phyloP scores from a whole-genome alignment of 495 filamentous ascomycete species.

The Poronia punctata region DNA sequence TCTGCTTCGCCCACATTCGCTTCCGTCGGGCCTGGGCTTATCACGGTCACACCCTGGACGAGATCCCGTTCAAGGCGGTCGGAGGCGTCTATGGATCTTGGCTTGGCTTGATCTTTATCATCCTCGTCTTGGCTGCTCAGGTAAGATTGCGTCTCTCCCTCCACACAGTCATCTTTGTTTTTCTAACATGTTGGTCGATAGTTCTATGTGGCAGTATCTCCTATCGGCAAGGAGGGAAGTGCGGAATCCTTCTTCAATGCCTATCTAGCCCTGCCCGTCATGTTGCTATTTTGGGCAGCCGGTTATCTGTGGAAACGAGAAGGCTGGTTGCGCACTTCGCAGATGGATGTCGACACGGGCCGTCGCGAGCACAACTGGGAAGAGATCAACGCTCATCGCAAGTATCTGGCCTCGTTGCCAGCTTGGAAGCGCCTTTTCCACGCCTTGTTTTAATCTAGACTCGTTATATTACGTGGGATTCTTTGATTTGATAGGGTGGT shows the following conservation, averaged over 20 bases:
- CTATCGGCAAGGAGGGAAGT: constrained; percentile 33
- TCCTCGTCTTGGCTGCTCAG: constrained; percentile 58
- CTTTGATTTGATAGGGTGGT: too few species aligned
- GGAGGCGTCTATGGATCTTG: constrained; percentile 63
- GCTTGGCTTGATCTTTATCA: constrained; percentile 52
- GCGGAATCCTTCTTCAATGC: constrained; percentile 53
- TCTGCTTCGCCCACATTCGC: constrained; percentile 50
- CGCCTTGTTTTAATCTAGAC: constrained; percentile 45
- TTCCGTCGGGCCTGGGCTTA: constrained; percentile 58
- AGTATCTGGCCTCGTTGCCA: constrained; percentile 39
- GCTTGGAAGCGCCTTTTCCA: constrained; percentile 43
- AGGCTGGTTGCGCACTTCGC: constrained; percentile 43
- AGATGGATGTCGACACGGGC: constrained; percentile 61
- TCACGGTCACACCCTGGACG: constrained; percentile 57
- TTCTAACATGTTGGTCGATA: constrained; percentile 20
- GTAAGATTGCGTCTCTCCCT: constrained; percentile 24
- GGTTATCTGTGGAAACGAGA: constrained; percentile 57
- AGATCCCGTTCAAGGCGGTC: constrained; percentile 62
- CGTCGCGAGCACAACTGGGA: constrained; percentile 53
- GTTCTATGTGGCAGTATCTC: constrained; percentile 47
- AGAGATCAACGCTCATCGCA: constrained; percentile 41
- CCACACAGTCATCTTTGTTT: not conserved
- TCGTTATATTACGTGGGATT: too few species aligned
- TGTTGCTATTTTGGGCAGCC: constrained; percentile 47
- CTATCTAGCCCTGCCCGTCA: constrained; percentile 54